Evolutionary conservation across 441 rosid genomes (phyloP), one percentile per base, ranked within the genome.

Genomic region (Pelargonium myrrhifolium): DNA sequence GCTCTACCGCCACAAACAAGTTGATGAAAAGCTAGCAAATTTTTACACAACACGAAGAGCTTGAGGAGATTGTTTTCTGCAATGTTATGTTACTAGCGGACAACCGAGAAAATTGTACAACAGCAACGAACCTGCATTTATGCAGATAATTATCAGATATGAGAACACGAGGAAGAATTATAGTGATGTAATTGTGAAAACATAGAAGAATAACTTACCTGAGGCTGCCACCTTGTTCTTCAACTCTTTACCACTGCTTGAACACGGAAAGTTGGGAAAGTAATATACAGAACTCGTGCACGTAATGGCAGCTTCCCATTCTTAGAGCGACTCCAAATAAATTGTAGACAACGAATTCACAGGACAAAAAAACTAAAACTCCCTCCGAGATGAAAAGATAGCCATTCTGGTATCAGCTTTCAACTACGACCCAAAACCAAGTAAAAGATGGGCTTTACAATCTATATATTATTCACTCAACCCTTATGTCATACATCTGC

Each of bases 401-500:
- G 73, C 77, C 71, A 45, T 70, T 61, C 70, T 51, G 61, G 63
- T 59, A 61, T 45, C 60, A 61, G 73, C 73, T 47, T 66, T 58
- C 72, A 65, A 75, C 70, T 66, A 72, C 62, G 70, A 63, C 67
- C 26, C 68, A 39, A 39, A 39, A 39, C 42, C 1, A 39, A 39
- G 42, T 8, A 39, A 39, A 39, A 39, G 42, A 39, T 39, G 42
- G 42, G 42, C 9, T 39, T 39, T 39, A 60, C 65, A 53, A 68
- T 37, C 65, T 66, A 66, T 61, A 67, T 15, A 68, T 72, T 76
- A 70, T 74, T 76, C 65, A 78, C 75, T 71, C 78, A 70, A 67
- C 64, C 69, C 65, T 65, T 62, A 31, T 59, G 68, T 68, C 62
- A 71, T 20, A 58, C 35, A 68, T 61, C n/a, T 59, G 63, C 69